Evolutionary conservation across 1,139 yeast genomes (phyloP), one percentile per base, ranked within the genome.

Genomic region (Geotrichum restrictum): DNA sequence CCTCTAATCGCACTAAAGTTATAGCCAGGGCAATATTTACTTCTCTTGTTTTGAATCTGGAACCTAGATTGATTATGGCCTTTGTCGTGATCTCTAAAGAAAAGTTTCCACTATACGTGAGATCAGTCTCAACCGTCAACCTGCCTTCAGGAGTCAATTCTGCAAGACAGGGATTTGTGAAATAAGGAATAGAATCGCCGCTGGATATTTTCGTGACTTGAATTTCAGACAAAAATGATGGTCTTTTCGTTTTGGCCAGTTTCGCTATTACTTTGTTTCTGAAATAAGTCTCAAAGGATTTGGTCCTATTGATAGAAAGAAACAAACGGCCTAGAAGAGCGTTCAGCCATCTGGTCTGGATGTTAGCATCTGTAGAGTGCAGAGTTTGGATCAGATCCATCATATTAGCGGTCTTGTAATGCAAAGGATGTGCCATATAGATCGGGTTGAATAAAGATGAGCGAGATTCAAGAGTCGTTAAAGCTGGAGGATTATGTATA

Each of bases 271-370:
- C 76, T 64, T 79, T 83, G 2, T 74, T 70, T 51, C 78, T 75
- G 36, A 89, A 73, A 52, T 75, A 78, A 47, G 76, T 72, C 49
- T 82, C 82, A 60, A 89, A 75, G 24, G 75, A 73, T 18, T 80
- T 81, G 0, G 98, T 89, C 45, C 81, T 77, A 62, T 88, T 89
- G 16, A 87, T 69, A 0, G 89, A 80, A 33, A 93, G 71, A 63
- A 91, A 93, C 21, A 91, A 60, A 55, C 98, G 74, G 0, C 98
- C 98, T 11, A 87, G 62, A 6, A 91, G 60, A 0, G 96, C 96
- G 68, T 93, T 93, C 31, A 93, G 69, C 98, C 98, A 93, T 64
- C 88, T 81, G 0, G 95, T 82, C 39, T 87, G 85, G 31, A 87
- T 68, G 62, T 88, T 94, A 1, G 89, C 89, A 61, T 87, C 95